Conservation (phyloP, 2,329 filamentous ascomycete genomes). For the Alternaria gaisen region DNA sequence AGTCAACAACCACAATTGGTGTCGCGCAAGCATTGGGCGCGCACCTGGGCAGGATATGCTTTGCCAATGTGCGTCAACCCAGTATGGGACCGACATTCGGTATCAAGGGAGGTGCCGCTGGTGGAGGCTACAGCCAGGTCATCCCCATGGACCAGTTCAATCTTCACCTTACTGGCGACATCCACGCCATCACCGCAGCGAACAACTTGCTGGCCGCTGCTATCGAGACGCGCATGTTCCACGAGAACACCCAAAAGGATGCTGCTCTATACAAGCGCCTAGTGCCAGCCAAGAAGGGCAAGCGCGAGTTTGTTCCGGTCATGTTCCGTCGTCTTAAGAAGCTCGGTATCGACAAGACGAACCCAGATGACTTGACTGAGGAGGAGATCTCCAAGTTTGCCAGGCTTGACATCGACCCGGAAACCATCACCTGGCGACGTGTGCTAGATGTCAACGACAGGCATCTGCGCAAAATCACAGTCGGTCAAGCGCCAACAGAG, state of each 20-base stretch:
- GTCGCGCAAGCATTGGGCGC: slow-evolving; percentile 91
- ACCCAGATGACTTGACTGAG: slow-evolving; percentile 87
- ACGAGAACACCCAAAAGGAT: slow-evolving; percentile 95
- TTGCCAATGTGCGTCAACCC: slow-evolving; percentile 96
- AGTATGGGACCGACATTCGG: slow-evolving; percentile 98
- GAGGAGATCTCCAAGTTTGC: slow-evolving; percentile 90
- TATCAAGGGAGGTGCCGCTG: slow-evolving; percentile 97
- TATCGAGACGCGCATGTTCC: slow-evolving; percentile 98
- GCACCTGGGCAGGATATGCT: slow-evolving; percentile 85
- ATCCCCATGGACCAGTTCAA: slow-evolving; percentile 99
- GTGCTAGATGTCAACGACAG: slow-evolving; percentile 98
- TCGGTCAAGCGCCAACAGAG: slow-evolving; percentile 89
- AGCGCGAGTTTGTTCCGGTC: slow-evolving; percentile 83
- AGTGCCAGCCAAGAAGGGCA: slow-evolving; percentile 89
- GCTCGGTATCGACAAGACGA: slow-evolving; percentile 93
- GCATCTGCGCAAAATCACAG: slow-evolving; percentile 86
- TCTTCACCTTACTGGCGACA: slow-evolving; percentile 95
- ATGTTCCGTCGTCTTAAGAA: slow-evolving; percentile 96
- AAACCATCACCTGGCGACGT: slow-evolving; percentile 96
- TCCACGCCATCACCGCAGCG: slow-evolving; percentile 94
- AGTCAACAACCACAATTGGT: slow-evolving; percentile 97
- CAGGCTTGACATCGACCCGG: slow-evolving; percentile 94
- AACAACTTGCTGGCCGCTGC: slow-evolving; percentile 97
- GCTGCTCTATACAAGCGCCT: slow-evolving; percentile 85
- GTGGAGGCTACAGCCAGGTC: slow-evolving; percentile 97